Percentiles rank a stretch among this genome's conserved stretches.
phyloP scores from a whole-genome alignment of 1,284 basidiomycete genomes.

The Puccinia novopanici region DNA sequence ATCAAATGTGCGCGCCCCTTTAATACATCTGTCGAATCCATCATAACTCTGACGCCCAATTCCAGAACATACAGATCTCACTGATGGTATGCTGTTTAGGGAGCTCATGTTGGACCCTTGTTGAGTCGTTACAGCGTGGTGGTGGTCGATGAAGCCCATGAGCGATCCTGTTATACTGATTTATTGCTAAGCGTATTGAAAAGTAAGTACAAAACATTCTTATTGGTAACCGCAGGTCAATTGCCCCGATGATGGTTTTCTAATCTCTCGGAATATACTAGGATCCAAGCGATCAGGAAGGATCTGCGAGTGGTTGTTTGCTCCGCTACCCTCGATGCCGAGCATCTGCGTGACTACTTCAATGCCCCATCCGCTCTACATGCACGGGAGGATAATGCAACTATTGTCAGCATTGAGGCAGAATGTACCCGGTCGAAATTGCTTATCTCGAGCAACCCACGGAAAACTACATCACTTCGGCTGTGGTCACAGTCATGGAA shows the following conservation, averaged over 20 bases:
- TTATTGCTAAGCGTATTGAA: constrained; percentile 60
- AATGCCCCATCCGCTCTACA: constrained; percentile 62
- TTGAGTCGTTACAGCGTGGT: constrained; percentile 56
- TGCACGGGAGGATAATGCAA: constrained; percentile 59
- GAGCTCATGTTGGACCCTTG: constrained; percentile 39
- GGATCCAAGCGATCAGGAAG: constrained; percentile 80
- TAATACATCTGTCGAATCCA: constrained; percentile 56
- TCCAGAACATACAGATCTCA: constrained; percentile 49
- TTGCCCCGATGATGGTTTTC: neutral
- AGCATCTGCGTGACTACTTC: constrained; percentile 85
- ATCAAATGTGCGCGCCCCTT: constrained; percentile 58
- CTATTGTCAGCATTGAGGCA: constrained; percentile 59
- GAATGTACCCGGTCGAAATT: constrained; percentile 60
- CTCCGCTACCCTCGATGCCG: constrained; percentile 91
- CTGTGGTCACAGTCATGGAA: constrained; percentile 59
- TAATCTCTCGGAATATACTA: neutral
- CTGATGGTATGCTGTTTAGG: constrained; percentile 18
- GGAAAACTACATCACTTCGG: constrained; percentile 58
- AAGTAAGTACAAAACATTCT: constrained; percentile 59
- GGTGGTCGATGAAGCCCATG: constrained; percentile 62
- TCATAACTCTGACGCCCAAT: constrained; percentile 2
- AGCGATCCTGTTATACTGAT: constrained; percentile 60
- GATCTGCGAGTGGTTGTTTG: constrained; percentile 86
- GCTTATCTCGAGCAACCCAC: constrained; percentile 59
- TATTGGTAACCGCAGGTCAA: neutral